Percentiles rank a stretch among this genome's conserved stretches.
phyloP scores from a whole-genome alignment of 2,329 filamentous ascomycete species.

The Fusarium subglutinans region DNA sequence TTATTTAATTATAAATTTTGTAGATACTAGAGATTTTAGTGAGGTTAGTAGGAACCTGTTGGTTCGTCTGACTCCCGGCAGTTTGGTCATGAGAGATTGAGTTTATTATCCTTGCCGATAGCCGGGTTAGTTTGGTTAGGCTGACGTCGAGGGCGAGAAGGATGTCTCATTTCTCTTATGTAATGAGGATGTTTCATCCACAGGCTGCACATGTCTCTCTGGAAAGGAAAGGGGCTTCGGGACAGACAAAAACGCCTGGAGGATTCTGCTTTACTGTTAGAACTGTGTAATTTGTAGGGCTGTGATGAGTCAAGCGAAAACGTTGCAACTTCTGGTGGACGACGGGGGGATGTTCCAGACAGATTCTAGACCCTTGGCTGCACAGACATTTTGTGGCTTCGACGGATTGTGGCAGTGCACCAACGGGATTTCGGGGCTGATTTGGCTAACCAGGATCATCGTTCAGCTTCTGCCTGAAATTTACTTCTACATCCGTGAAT shows the following conservation, averaged over 20 bases:
- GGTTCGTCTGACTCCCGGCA: too few species aligned
- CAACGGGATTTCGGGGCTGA: background rate
- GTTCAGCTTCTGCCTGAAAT: background rate
- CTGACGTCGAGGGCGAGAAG: background rate
- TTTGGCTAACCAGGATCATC: background rate
- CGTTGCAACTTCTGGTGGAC: background rate
- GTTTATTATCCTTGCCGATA: background rate
- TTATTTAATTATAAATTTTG: too few species aligned
- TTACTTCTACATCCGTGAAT: accelerated
- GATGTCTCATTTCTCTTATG: background rate
- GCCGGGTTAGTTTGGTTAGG: background rate
- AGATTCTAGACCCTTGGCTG: background rate
- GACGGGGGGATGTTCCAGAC: background rate
- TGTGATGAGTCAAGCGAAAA: background rate
- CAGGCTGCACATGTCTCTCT: background rate
- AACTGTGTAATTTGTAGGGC: background rate
- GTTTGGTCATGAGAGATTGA: background rate
- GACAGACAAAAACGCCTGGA: too few species aligned
- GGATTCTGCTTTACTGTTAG: background rate
- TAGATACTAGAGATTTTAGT: too few species aligned
- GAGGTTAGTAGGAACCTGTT: too few species aligned
- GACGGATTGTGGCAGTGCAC: background rate
- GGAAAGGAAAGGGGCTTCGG: too few species aligned
- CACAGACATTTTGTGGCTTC: background rate
- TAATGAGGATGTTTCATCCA: background rate